Percentiles rank a stretch among this genome's conserved stretches.
Evolutionary conservation across 345 rosid genomes (phyloP).

Genomic region (Moricandia moricandioides): DNA sequence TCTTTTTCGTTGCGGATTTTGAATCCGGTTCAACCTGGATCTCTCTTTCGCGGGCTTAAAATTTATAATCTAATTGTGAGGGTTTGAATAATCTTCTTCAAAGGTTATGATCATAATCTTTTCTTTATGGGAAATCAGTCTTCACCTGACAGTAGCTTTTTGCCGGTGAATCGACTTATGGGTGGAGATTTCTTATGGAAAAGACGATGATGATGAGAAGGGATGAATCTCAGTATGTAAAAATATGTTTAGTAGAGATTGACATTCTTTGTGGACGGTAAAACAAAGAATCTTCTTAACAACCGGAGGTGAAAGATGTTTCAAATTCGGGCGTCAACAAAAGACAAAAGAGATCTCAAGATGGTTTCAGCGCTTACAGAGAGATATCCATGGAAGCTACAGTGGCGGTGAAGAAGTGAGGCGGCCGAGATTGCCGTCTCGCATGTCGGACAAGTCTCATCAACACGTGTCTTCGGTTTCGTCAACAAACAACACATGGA

Average conservation of each 20-base stretch:
- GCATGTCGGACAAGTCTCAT: background rate
- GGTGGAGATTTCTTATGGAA: background rate
- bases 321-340: background rate
- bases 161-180: background rate
- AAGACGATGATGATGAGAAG: background rate
- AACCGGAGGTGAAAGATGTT: background rate
- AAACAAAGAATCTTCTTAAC: background rate
- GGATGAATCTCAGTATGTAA: background rate
- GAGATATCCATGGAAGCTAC: background rate
- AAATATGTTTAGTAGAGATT: background rate
- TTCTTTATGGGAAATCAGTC: background rate
- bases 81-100: background rate
- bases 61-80: background rate
- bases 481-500: too few species aligned
- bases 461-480: too few species aligned
- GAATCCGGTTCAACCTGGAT: background rate
- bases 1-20: background rate
- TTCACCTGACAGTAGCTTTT: background rate
- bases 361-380: background rate
- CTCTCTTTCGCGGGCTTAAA: background rate
- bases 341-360: background rate
- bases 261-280: background rate
- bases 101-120: background rate
- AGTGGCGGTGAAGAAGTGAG: background rate
- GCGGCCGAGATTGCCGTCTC: background rate